These are phyloP conservation scores for Nemania sp. DNA, from an alignment of 2,329 filamentous ascomycete species.

Conservation along the genomic window DNA sequence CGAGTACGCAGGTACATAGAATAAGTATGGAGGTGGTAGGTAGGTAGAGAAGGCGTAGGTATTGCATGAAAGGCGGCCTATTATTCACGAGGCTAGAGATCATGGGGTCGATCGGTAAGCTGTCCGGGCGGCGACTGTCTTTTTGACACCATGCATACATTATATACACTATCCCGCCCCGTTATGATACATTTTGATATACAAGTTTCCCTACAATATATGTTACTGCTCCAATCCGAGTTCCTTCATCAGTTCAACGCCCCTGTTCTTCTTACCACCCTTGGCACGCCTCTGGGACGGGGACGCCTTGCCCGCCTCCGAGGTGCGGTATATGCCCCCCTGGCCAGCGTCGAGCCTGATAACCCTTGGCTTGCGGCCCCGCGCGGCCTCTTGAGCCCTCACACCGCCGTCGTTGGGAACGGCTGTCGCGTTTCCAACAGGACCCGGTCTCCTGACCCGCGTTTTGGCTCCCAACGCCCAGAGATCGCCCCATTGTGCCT, in stretches of 20 bases:
- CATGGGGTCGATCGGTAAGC: no score
- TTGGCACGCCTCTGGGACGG: slow-evolving; percentile 47
- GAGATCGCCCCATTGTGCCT: slow-evolving; percentile 87
- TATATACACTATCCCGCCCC: no score
- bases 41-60: no score
- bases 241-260: slow-evolving; percentile 48
- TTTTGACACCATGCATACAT: no score
- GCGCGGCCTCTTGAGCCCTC: slow-evolving; percentile 42
- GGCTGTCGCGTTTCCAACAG: slow-evolving; percentile 56
- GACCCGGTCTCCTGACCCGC: slow-evolving; percentile 63
- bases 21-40: no score
- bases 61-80: no score
- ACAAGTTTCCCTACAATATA: not conserved
- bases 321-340: slow-evolving; percentile 46
- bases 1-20: no score
- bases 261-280: slow-evolving; percentile 44
- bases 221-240: slow-evolving; percentile 15
- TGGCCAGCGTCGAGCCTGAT: slow-evolving; percentile 46
- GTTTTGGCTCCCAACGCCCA: slow-evolving; percentile 97
- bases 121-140: no score
- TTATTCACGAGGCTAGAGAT: no score
- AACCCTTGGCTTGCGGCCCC: slow-evolving; percentile 46
- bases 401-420: slow-evolving; percentile 52
- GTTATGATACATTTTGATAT: not conserved
- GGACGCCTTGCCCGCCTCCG: slow-evolving; percentile 42